A percentile compares a stretch with the other conserved stretches of the same genome.
These are phyloP conservation scores for Helminthosporium solani DNA, from an alignment of 2,329 filamentous ascomycete genomes.

Conservation along the genomic window DNA sequence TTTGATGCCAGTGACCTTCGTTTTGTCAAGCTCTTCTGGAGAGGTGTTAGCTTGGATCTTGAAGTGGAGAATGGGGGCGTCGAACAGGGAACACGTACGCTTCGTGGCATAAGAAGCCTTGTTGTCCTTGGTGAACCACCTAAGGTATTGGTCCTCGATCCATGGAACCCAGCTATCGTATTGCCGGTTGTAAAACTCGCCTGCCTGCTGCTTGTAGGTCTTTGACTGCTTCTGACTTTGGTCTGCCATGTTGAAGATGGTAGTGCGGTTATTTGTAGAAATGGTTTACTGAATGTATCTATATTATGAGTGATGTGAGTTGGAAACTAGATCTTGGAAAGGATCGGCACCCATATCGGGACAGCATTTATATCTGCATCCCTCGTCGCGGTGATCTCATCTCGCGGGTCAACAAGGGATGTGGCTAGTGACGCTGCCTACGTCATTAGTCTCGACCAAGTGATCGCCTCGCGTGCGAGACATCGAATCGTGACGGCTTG, in stretches of 20 bases:
- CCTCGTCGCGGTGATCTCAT: constrained; percentile 8
- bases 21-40: constrained; percentile 65
- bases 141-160: constrained; percentile 71
- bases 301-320: background rate
- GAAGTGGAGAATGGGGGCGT: background rate
- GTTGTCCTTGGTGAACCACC: constrained; percentile 75
- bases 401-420: constrained; percentile 2
- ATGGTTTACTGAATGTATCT: background rate
- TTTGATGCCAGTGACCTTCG: constrained; percentile 67
- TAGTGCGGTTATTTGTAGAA: background rate
- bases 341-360: background rate
- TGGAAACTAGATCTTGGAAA: background rate
- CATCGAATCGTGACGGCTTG: background rate
- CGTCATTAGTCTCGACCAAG: constrained; percentile 21
- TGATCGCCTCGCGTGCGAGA: constrained; percentile 21
- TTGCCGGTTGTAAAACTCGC: constrained; percentile 65
- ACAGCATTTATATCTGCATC: background rate
- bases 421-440: constrained; percentile 15
- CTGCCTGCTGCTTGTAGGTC: constrained; percentile 33
- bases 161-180: constrained; percentile 77
- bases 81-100: constrained; percentile 48
- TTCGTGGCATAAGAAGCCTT: constrained; percentile 71
- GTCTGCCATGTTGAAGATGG: constrained; percentile 8
- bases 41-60: background rate
- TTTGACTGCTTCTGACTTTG: constrained; percentile 17